These are phyloP conservation scores for Nyssa sinensis DNA, from an alignment of 148 eudicot genomes.

Conservation along the genomic window DNA sequence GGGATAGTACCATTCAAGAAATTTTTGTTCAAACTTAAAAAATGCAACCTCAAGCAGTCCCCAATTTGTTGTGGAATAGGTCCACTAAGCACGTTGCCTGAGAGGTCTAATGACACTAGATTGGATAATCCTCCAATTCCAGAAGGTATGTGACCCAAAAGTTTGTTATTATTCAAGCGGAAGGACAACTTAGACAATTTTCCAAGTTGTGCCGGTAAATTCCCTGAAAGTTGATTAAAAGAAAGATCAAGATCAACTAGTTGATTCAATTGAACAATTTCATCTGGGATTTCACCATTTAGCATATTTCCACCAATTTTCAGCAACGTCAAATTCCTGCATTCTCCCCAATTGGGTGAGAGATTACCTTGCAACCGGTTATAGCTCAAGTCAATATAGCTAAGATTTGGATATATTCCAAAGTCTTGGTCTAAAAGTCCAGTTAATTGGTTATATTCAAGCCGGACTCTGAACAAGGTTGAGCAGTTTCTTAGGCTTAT, in stretches of 20 bases:
- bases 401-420: constrained; percentile 8
- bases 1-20: constrained; percentile 16
- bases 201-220: constrained; percentile 2
- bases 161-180: constrained; percentile 17
- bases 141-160: constrained; percentile 14
- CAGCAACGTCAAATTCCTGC: background rate
- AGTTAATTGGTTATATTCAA: background rate
- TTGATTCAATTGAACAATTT: background rate
- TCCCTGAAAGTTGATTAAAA: background rate
- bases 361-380: background rate
- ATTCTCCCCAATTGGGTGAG: background rate
- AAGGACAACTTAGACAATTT: constrained; percentile 7
- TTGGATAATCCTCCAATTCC: constrained; percentile 8
- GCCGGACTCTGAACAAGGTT: constrained; percentile 11
- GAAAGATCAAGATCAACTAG: constrained; percentile 7
- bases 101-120: constrained; percentile 17
- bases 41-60: background rate
- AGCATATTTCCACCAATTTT: background rate
- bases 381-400: background rate
- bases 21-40: constrained; percentile 29
- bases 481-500: constrained; percentile 8
- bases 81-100: constrained; percentile 21
- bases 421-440: constrained; percentile 6
- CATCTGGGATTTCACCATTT: constrained; percentile 5
- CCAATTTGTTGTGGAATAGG: constrained; percentile 25